Conservation (phyloP, 2,329 filamentous ascomycete genomes). For the Aureobasidium sp. region DNA sequence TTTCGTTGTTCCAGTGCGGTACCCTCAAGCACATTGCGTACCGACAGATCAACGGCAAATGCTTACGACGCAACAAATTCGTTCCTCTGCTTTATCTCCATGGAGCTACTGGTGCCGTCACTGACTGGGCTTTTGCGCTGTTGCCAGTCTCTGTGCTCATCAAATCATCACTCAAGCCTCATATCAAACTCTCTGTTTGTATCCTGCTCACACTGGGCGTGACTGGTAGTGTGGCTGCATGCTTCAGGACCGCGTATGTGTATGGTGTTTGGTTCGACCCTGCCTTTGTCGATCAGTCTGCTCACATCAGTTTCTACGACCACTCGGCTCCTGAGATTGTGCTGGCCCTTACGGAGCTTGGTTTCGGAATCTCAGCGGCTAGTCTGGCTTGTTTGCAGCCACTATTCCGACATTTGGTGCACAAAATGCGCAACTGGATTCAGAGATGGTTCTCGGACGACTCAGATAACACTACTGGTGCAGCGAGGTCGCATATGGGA, state of each 20-base stretch:
- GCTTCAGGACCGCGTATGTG: constrained; percentile 24
- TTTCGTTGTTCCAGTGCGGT: constrained; percentile 31
- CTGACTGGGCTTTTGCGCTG: constrained; percentile 31
- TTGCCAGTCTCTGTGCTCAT: constrained; percentile 36
- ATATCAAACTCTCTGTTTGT: constrained; percentile 35
- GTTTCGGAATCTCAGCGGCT: constrained; percentile 30
- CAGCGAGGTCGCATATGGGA: neutral
- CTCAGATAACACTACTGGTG: neutral
- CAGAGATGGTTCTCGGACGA: neutral
- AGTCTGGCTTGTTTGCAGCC: constrained; percentile 30
- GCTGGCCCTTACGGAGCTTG: constrained; percentile 27
- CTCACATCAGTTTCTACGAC: neutral
- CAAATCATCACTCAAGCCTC: constrained; percentile 34
- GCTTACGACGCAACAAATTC: constrained; percentile 21
- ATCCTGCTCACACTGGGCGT: constrained; percentile 36
- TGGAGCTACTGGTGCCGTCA: constrained; percentile 30
- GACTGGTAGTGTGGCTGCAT: constrained; percentile 22
- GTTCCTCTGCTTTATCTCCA: constrained; percentile 22
- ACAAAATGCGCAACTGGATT: neutral
- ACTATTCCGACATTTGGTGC: constrained; percentile 21
- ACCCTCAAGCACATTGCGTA: constrained; percentile 21
- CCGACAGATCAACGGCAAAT: constrained; percentile 18
- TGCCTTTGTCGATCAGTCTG: constrained; percentile 19
- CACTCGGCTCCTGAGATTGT: constrained; percentile 21
- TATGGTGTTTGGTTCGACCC: constrained; percentile 12